A percentile compares a stretch with the other conserved stretches of the same genome.
Evolutionary conservation across 352 stramenopile species (phyloP).

Genomic region (Phytophthora lateralis): DNA sequence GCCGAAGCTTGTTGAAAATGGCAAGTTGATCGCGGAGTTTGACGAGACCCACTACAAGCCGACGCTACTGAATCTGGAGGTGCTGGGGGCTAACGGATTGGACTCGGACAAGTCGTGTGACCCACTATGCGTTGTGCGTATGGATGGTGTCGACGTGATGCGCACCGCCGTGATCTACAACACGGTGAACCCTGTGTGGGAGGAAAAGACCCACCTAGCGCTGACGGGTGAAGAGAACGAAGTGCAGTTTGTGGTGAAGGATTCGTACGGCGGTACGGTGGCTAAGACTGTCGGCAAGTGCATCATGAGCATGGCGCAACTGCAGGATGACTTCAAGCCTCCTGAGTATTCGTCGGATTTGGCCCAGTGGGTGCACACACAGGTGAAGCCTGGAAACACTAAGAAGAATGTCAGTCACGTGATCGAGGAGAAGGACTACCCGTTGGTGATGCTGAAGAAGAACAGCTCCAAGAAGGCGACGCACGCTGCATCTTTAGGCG

Average conservation of each 20-base stretch:
- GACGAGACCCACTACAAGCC: conserved; percentile 67
- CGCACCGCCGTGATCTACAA: conserved; percentile 85
- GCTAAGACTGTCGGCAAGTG: conserved; percentile 83
- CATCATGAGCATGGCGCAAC: conserved; percentile 69
- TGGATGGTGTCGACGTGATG: conserved; percentile 74
- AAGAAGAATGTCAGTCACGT: conserved; percentile 86
- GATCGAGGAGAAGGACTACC: conserved; percentile 81
- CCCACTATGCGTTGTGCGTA: conserved; percentile 71
- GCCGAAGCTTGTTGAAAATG: conserved; percentile 73
- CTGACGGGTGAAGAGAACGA: conserved; percentile 59
- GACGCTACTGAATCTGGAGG: conserved; percentile 63
- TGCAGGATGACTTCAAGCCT: conserved; percentile 81
- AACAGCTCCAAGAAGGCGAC: conserved; percentile 43
- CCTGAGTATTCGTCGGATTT: conserved; percentile 76
- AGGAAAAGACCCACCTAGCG: conserved; percentile 71
- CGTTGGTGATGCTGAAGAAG: conserved; percentile 66
- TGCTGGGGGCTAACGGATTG: conserved; percentile 74
- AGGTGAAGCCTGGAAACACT: conserved; percentile 74
- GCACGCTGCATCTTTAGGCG: conserved; percentile 39
- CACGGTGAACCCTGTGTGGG: conserved; percentile 83
- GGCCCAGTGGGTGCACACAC: conserved; percentile 80
- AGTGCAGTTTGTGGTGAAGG: conserved; percentile 83
- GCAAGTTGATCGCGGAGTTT: conserved; percentile 68
- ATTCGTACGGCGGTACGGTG: conserved; percentile 81
- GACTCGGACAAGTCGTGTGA: conserved; percentile 81